These are phyloP conservation scores for Geotrichum siamense DNA, from an alignment of 1,139 yeast genomes.

Conservation along the genomic window DNA sequence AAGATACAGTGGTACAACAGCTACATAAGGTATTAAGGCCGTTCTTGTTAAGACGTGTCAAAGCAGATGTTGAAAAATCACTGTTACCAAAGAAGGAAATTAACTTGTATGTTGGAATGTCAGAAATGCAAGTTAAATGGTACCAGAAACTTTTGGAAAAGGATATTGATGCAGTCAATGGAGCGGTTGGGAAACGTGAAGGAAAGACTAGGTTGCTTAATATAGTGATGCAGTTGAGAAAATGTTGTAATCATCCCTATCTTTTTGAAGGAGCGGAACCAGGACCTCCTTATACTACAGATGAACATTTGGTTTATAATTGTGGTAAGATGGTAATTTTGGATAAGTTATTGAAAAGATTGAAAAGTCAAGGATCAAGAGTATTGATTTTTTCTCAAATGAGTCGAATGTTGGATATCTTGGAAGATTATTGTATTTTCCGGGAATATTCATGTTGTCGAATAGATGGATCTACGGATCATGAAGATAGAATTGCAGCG, in stretches of 20 bases:
- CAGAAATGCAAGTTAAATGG: conserved; percentile 91
- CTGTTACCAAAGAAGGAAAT: conserved; percentile 84
- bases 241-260: conserved; percentile 96
- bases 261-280: conserved; percentile 98
- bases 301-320: conserved; percentile 83
- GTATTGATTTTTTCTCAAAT: conserved; percentile 91
- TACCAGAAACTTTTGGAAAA: conserved; percentile 81
- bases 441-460: conserved; percentile 84
- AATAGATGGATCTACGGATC: conserved; percentile 92
- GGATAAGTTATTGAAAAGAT: conserved; percentile 71
- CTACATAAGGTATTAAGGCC: conserved; percentile 87
- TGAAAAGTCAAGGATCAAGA: conserved; percentile 74
- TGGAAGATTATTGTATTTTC: conserved; percentile 88
- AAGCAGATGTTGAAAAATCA: conserved; percentile 88
- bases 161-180: conserved; percentile 95
- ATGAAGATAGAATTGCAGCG: conserved; percentile 86
- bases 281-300: conserved; percentile 96
- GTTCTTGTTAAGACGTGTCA: conserved; percentile 79
- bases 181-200: conserved; percentile 83
- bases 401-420: conserved; percentile 84
- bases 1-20: conserved; percentile 70
- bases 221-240: conserved; percentile 93
- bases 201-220: conserved; percentile 86
- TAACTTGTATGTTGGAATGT: conserved; percentile 89
- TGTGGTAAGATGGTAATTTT: conserved; percentile 86